phyloP scores from a whole-genome alignment of 1,139 yeast species.

The Candida sp. region DNA sequence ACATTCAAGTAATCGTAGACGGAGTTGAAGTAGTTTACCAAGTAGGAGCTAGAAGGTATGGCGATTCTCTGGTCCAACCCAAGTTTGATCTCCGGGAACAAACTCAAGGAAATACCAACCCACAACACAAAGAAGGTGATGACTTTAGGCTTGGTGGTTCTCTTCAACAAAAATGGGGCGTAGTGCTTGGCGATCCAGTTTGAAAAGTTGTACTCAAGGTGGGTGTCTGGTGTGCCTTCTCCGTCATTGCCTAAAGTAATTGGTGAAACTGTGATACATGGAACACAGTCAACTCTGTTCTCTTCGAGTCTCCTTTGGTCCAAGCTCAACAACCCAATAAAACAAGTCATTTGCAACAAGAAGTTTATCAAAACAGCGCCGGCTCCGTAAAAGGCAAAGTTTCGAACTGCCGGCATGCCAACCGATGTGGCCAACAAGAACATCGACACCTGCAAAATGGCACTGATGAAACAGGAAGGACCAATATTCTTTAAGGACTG shows the following conservation, averaged over 20 bases:
- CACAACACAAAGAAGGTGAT: conserved; percentile 59
- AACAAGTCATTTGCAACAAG: conserved; percentile 78
- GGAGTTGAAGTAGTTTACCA: conserved; percentile 80
- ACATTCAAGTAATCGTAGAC: conserved; percentile 74
- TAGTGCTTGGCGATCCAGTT: conserved; percentile 25
- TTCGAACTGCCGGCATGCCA: conserved; percentile 94
- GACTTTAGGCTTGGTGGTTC: conserved; percentile 51
- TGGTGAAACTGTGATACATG: conserved; percentile 41
- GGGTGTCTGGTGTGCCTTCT: conserved; percentile 17
- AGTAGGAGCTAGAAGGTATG: conserved; percentile 79
- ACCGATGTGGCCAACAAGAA: conserved; percentile 82
- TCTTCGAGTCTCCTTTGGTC: conserved; percentile 69
- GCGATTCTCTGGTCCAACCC: conserved; percentile 94
- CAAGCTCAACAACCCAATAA: conserved; percentile 70
- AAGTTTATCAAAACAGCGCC: conserved; percentile 85
- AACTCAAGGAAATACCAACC: conserved; percentile 69
- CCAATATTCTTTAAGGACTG: conserved; percentile 75
- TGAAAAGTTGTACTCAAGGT: conserved; percentile 30
- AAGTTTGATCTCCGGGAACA: conserved; percentile 69
- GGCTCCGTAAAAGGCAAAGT: conserved; percentile 91
- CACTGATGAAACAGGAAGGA: conserved; percentile 83
- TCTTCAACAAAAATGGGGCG: conserved; percentile 60
- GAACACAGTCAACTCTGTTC: conserved; percentile 61
- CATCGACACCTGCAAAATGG: conserved; percentile 76
- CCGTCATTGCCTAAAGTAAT: conserved; percentile 13